Conservation (phyloP, 139 green algal genomes). For the Coelastrella sp. region DNA sequence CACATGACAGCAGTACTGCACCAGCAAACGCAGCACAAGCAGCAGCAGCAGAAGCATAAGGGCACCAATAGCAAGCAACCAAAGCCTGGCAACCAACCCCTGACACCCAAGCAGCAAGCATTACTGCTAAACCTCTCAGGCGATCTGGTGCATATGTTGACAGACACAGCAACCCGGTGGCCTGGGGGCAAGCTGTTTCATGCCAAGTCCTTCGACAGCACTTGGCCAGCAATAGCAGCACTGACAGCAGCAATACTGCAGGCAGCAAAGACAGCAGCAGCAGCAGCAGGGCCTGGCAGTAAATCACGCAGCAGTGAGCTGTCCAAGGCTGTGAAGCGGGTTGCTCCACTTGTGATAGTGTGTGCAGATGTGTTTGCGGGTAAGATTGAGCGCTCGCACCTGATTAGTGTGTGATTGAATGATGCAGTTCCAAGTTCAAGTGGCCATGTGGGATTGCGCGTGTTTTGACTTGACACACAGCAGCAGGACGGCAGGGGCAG, state of each 20-base stretch:
- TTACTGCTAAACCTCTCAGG: neutral
- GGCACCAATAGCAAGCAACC: neutral
- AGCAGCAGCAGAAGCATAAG: no score
- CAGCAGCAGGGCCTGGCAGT: neutral
- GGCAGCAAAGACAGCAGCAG: neutral
- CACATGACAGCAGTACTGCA: no score
- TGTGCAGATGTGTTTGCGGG: neutral
- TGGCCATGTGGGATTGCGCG: no score
- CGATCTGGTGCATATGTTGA: neutral
- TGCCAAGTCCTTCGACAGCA: neutral
- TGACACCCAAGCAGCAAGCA: neutral
- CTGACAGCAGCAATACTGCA: neutral
- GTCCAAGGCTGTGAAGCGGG: neutral
- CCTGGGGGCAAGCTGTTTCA: neutral
- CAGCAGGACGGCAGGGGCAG: no score
- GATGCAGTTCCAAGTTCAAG: no score
- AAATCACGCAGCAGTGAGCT: neutral
- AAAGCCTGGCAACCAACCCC: neutral
- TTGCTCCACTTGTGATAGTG: neutral
- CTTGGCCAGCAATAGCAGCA: neutral
- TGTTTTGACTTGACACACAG: no score
- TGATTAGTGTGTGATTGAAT: no score
- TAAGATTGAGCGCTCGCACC: neutral
- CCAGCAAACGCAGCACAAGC: no score
- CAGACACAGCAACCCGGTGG: neutral